Evolutionary conservation across 2,329 filamentous ascomycete genomes (phyloP), one percentile per base, ranked within the genome.

Genomic region (Aspergillus awamori): DNA sequence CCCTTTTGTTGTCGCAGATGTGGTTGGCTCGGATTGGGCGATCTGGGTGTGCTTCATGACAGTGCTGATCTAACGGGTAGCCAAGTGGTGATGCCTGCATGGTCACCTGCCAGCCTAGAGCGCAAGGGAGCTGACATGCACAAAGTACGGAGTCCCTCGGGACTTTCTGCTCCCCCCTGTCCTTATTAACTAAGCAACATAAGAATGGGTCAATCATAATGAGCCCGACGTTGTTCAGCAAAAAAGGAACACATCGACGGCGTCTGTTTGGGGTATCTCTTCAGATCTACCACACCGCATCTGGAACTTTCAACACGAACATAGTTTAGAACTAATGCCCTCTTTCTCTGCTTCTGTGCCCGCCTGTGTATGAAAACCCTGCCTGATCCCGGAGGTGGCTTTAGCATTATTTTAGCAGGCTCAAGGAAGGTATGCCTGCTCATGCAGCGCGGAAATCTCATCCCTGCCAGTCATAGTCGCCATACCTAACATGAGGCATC

Each of bases 11-110:
- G 47, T 11, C 26, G 47, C 47, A 51, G 28, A 20, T 51, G 26
- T 51, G 26, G 47, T 51, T 28, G 47, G 26, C 28, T 33, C 15
- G n/a, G 24, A 51, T 51, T 51, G 47, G 47, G 24, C 15, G 47
- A 30, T 51, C 26, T 51, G 6, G 47, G 47, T 15, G 24, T 30
- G 47, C 53, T 43, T 56, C n/a, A 47, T 47, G 39, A 47, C 53
- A 56, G 38, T 56, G 53, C 53, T 43, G 38, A 55, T 55, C 39
- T 45, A 45, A 55, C 33, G 38, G 39, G 24, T 36, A 47, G 53
- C 26, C 33, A 30, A 43, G 22, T 43, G 53, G 38, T 55, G 53
- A 26, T 43, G 20, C 26, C 53, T 47, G 53, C 39, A 30, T 56
- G 53, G 53, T 56, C 53, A 56, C 39, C 53, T 56, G 53, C 53